Conservation (phyloP, 2,329 filamentous ascomycete species). For the Decorospora gaudefroyi region DNA sequence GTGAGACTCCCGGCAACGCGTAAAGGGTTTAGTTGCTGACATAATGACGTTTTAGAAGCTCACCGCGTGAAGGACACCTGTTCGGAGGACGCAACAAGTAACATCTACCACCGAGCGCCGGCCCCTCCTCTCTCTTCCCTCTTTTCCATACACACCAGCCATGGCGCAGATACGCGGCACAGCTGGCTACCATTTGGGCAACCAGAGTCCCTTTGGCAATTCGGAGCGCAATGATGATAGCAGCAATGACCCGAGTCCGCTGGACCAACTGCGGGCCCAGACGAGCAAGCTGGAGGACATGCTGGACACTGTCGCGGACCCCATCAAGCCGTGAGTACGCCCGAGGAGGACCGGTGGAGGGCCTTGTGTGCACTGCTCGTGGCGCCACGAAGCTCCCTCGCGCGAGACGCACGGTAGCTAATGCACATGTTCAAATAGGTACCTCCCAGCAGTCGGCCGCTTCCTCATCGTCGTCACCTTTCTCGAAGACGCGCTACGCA, state of each 20-base stretch:
- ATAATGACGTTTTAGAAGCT: conserved; percentile 20
- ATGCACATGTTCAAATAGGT: conserved; percentile 61
- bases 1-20: conserved; percentile 12
- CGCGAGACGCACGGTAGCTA: conserved; percentile 24
- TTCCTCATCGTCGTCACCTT: conserved; percentile 99
- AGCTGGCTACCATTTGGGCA: conserved; percentile 81
- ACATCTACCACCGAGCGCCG: conserved; percentile 33
- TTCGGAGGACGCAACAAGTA: conserved; percentile 37
- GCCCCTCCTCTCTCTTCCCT: conserved; percentile 19
- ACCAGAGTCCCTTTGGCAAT: conserved; percentile 71
- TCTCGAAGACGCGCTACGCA: conserved; percentile 92
- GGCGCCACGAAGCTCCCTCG: conserved; percentile 2
- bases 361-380: conserved; percentile 5
- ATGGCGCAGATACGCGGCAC: conserved; percentile 66
- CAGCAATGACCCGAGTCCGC: conserved; percentile 70
- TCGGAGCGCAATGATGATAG: conserved; percentile 60
- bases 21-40: conserved; percentile 23
- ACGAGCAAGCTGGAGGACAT: conserved; percentile 98
- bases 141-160: conserved; percentile 31
- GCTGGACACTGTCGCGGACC: conserved; percentile 84
- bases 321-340: conserved; percentile 84
- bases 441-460: conserved; percentile 91
- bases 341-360: not conserved
- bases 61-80: conserved; percentile 18
- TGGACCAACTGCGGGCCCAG: conserved; percentile 89